These are phyloP conservation scores for Verticillium klebahnii DNA, from an alignment of 2,329 filamentous ascomycete genomes.

Conservation along the genomic window DNA sequence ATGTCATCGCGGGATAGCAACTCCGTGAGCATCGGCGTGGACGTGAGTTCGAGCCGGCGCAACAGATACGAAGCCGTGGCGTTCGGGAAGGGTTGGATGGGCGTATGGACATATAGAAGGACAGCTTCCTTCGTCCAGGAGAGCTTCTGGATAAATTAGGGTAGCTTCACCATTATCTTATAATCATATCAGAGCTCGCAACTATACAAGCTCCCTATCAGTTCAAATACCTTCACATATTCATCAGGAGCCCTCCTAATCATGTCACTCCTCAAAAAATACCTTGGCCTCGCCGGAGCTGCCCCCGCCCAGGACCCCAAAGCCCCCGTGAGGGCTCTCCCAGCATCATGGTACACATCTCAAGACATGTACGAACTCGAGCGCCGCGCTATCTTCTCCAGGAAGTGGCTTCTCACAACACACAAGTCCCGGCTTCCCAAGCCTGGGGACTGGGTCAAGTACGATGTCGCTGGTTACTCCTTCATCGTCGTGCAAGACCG, in stretches of 20 bases:
- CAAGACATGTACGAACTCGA: slow-evolving; percentile 54
- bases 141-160: not conserved
- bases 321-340: slow-evolving; percentile 32
- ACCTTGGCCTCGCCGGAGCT: slow-evolving; percentile 29
- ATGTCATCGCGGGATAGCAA: not conserved
- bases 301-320: slow-evolving; percentile 19
- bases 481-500: slow-evolving; percentile 49
- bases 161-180: not conserved
- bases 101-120: slow-evolving; percentile 11
- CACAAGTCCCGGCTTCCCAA: slow-evolving; percentile 45
- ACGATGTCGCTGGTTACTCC: slow-evolving; percentile 49
- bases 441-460: slow-evolving; percentile 52
- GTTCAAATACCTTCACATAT: not conserved
- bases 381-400: slow-evolving; percentile 51
- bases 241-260: not conserved
- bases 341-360: slow-evolving; percentile 46
- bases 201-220: not conserved
- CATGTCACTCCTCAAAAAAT: slow-evolving; percentile 28
- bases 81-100: not conserved
- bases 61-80: not conserved
- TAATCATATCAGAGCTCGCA: not conserved
- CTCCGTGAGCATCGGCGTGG: not conserved
- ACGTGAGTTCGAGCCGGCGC: slow-evolving; percentile 4
- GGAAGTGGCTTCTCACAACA: slow-evolving; percentile 51
- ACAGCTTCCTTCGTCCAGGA: slow-evolving; percentile 1